These are phyloP conservation scores for Phytophthora foliorum DNA, from an alignment of 352 stramenopile genomes.

Conservation along the genomic window DNA sequence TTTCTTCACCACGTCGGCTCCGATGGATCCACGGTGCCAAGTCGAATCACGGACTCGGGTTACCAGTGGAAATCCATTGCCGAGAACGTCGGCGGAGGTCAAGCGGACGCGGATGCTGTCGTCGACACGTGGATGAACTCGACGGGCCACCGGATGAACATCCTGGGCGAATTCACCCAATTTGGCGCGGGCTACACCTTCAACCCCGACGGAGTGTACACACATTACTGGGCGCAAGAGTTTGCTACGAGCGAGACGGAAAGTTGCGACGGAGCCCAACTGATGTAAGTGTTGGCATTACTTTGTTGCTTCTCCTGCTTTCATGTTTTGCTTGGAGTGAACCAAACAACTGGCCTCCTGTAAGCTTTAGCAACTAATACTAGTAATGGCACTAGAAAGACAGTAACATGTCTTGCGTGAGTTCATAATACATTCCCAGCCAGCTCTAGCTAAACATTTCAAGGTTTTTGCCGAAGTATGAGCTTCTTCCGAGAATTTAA, in stretches of 20 bases:
- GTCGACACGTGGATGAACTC: constrained; percentile 55
- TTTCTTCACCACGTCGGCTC: constrained; percentile 21
- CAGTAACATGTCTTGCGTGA: too few relatives aligned
- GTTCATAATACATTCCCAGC: too few relatives aligned
- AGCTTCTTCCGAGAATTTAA: too few relatives aligned
- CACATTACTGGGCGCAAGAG: background rate
- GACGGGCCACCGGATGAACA: background rate
- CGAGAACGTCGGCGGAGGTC: constrained; percentile 47
- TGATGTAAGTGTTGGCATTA: background rate
- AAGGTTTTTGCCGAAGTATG: too few relatives aligned
- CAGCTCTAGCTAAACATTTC: too few relatives aligned
- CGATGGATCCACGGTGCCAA: constrained; percentile 30
- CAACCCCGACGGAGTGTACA: background rate
- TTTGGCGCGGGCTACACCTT: background rate
- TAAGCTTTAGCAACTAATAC: too few relatives aligned
- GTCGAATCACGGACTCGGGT: constrained; percentile 42
- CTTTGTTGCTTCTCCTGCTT: background rate
- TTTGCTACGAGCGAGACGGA: background rate
- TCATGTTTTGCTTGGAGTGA: background rate
- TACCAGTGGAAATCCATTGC: constrained; percentile 53
- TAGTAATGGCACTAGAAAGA: too few relatives aligned
- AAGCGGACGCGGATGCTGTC: constrained; percentile 36
- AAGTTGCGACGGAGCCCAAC: background rate
- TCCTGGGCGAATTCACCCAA: background rate
- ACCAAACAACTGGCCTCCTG: too few relatives aligned